These are phyloP conservation scores for Nyssa sinensis DNA, from an alignment of 148 eudicot species.

Conservation along the genomic window DNA sequence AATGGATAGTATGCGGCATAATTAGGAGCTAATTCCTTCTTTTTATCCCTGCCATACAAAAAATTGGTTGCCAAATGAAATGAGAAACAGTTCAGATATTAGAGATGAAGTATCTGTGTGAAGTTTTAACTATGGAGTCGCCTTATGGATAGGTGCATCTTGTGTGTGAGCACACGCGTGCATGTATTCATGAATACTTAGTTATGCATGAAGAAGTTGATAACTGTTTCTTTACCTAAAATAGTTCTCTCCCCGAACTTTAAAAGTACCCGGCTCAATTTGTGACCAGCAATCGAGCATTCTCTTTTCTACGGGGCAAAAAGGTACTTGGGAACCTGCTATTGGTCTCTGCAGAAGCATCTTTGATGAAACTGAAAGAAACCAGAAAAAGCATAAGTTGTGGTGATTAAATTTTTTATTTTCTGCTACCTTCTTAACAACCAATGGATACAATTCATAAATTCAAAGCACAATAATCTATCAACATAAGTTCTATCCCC, in stretches of 20 bases:
- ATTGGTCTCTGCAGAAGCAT: slow-evolving; percentile 72
- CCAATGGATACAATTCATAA: not conserved
- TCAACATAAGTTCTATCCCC: no score
- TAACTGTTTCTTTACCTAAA: slow-evolving; percentile 50
- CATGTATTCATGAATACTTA: not conserved
- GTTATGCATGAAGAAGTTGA: not conserved
- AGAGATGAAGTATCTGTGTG: no score
- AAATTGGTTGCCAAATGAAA: not conserved
- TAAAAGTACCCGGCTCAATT: slow-evolving; percentile 68
- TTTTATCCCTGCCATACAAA: slow-evolving; percentile 70
- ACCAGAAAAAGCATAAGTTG: slow-evolving; percentile 1
- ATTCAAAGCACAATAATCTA: not conserved
- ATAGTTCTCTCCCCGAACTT: slow-evolving; percentile 74
- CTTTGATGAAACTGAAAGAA: slow-evolving; percentile 74
- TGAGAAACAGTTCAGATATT: not conserved
- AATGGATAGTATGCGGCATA: slow-evolving; percentile 83
- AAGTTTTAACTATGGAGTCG: not conserved
- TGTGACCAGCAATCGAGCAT: slow-evolving; percentile 82
- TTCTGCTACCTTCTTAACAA: not conserved
- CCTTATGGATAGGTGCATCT: not conserved
- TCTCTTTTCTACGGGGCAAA: slow-evolving; percentile 74
- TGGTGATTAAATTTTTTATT: not conserved
- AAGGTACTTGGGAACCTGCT: slow-evolving; percentile 95
- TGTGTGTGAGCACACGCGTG: not conserved
- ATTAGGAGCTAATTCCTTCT: slow-evolving; percentile 78